Percentiles rank a stretch among this genome's conserved stretches.
These are phyloP conservation scores for Candida namnaoensis DNA, from an alignment of 805 yeast species.

Conservation along the genomic window DNA sequence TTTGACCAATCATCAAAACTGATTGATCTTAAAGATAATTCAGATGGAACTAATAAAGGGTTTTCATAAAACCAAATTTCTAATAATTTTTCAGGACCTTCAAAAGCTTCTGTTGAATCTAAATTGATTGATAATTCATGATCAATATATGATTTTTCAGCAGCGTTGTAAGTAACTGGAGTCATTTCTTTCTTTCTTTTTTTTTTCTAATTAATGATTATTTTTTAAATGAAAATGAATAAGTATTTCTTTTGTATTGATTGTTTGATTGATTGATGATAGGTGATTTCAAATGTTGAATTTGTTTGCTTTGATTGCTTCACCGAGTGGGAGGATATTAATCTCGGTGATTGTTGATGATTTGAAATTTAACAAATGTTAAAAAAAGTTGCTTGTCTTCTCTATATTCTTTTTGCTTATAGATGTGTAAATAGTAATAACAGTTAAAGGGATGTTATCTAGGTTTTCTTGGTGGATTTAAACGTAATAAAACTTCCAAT, in stretches of 20 bases:
- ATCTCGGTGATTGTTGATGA: conserved; percentile 3
- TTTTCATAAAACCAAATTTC: conserved; percentile 80
- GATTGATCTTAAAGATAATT: conserved; percentile 51
- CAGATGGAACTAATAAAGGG: conserved; percentile 23
- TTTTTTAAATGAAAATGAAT: too few relatives aligned
- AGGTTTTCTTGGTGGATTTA: conserved; percentile 14
- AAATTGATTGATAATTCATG: conserved; percentile 69
- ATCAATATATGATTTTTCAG: conserved; percentile 51
- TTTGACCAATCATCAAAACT: conserved; percentile 61
- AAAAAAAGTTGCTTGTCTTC: neutral
- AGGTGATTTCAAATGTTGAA: too few relatives aligned
- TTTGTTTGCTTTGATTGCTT: neutral
- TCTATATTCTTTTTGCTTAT: neutral
- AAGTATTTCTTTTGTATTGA: too few relatives aligned
- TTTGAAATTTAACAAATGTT: conserved; percentile 4
- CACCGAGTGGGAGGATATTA: conserved; percentile 4
- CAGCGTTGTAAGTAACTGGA: conserved; percentile 24
- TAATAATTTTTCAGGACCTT: conserved; percentile 92
- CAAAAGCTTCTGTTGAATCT: conserved; percentile 89
- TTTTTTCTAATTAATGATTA: neutral
- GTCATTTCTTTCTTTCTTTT: conserved; percentile 11
- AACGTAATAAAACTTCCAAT: conserved; percentile 8
- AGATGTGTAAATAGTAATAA: neutral
- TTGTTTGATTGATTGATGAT: too few relatives aligned
- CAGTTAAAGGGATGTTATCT: conserved; percentile 6